Conservation (phyloP, 1,284 basidiomycete species). For the Trametes hirsuta region DNA sequence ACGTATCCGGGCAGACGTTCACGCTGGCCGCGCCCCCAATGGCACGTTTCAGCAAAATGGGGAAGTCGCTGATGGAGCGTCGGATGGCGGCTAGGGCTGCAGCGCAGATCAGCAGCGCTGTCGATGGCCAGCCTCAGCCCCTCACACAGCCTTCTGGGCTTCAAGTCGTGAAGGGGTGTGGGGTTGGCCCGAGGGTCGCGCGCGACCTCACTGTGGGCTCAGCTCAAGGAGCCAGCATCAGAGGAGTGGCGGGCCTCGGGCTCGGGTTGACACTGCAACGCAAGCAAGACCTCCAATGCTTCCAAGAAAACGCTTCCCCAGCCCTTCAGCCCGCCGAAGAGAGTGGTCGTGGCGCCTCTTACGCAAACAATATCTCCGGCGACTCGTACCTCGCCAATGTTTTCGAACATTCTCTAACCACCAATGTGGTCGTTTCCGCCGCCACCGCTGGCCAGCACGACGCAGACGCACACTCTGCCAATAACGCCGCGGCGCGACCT, state of each 20-base stretch:
- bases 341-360: background rate
- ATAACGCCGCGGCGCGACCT: background rate
- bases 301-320: background rate
- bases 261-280: conserved; percentile 1
- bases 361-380: background rate
- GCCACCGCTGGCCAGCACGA: background rate
- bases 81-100: background rate
- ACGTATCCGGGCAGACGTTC: conserved; percentile 16
- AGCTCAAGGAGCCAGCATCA: too few species aligned
- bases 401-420: background rate
- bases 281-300: background rate
- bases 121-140: too few species aligned
- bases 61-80: background rate
- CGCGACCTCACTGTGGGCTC: too few species aligned
- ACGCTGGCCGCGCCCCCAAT: background rate
- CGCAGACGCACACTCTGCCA: background rate
- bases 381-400: background rate
- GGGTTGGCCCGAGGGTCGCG: too few species aligned
- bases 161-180: too few species aligned
- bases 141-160: too few species aligned
- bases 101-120: background rate
- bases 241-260: background rate
- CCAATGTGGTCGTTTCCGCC: background rate
- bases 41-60: background rate
- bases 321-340: background rate